Evolutionary conservation across 208 protist species (phyloP), one percentile per base, ranked within the genome.

Genomic region (Wallacemonas collosoma): DNA sequence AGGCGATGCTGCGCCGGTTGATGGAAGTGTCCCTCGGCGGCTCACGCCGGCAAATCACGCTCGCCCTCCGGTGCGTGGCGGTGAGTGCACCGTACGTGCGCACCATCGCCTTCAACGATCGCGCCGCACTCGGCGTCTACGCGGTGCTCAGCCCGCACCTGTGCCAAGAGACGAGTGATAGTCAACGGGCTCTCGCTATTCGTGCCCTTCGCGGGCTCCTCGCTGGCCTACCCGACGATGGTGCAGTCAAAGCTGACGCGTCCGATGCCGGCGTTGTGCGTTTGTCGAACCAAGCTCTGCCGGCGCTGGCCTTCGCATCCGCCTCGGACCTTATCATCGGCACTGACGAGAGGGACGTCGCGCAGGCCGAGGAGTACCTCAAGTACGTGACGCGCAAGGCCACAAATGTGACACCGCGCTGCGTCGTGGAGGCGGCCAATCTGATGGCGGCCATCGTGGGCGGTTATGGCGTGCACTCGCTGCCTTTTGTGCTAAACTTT

Each of bases 1-100:
- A 72, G 12, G 65, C 56, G 14, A 63, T 86, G 9, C 61, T 77
- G 41, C n/a, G 26, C 7, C 43, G 44, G 17, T 50, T 82, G n/a
- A 64, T 55, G 50, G 26, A 55, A 35, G 11, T 50, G 50, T 66
- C 74, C 40, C 62, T 55, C 57, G 56, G 55, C 50, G 57, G 45
- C 14, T 40, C 62, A 45, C 39, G 73, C 44, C 58, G 64, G 44
- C 57, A 72, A 60, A 64, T 71, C 2, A 73, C 67, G 44, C 66
- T 76, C 26, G 68, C 43, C 51, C 74, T 80, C 58, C 80, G 76
- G 44, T 81, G 71, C 51, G 72, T 90, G 35, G 77, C 78, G 11
- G 85, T 80, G 8, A 83, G 83, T n/a, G 80, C 85, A n/a, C 76
- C 89, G 36, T 94, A 92, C 70, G 77, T 94, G 55, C 89, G 89